Conservation (phyloP, 2,329 filamentous ascomycete species). For the Mycosphaerella arachidis region DNA sequence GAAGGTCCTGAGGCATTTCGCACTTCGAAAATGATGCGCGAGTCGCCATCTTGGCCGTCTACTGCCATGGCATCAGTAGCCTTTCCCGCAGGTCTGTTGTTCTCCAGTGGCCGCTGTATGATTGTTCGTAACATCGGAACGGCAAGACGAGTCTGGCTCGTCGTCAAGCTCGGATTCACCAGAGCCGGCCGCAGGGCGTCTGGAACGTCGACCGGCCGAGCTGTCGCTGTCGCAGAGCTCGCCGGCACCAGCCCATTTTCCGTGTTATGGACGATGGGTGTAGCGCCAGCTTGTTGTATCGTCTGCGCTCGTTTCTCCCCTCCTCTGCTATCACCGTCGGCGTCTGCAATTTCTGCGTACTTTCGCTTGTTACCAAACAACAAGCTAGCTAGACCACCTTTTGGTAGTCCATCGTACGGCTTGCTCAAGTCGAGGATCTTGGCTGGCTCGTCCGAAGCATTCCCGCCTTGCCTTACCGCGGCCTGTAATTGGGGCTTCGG, state of each 20-base stretch:
- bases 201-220: conserved; percentile 49
- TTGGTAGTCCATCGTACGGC: conserved; percentile 87
- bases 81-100: conserved; percentile 48
- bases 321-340: conserved; percentile 68
- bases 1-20: conserved; percentile 67
- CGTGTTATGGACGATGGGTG: conserved; percentile 70
- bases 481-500: conserved; percentile 86
- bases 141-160: conserved; percentile 79
- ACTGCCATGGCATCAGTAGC: conserved; percentile 38
- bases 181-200: conserved; percentile 86
- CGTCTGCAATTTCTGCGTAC: conserved; percentile 65
- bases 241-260: conserved; percentile 74
- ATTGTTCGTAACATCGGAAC: conserved; percentile 81
- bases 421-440: conserved; percentile 86
- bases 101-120: conserved; percentile 76
- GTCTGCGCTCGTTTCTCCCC: conserved; percentile 56
- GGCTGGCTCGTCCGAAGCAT: conserved; percentile 35
- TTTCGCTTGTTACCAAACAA: conserved; percentile 92
- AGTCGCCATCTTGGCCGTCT: conserved; percentile 55
- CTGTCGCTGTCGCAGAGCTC: conserved; percentile 54
- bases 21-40: conserved; percentile 72
- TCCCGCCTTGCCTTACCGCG: conserved; percentile 57
- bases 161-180: conserved; percentile 71
- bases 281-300: conserved; percentile 59
- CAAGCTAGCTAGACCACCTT: conserved; percentile 79